Evolutionary conservation across 2,329 filamentous ascomycete species (phyloP).

Genomic region (Fonsecaea pedrosoi): DNA sequence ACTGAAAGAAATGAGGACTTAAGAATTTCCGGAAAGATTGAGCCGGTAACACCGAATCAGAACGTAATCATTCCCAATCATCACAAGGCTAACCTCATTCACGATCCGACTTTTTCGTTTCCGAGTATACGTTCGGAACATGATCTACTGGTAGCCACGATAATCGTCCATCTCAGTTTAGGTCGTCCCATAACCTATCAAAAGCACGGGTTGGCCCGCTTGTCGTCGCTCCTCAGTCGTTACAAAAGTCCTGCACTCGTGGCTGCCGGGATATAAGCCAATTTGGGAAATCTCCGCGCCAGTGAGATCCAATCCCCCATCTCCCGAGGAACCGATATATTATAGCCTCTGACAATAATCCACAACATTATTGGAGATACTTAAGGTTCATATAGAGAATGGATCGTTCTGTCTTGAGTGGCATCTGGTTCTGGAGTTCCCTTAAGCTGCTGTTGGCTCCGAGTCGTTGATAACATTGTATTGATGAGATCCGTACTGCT

Average conservation of each 20-base stretch:
- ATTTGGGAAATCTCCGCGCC: background rate
- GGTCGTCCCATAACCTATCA: background rate
- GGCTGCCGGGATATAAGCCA: background rate
- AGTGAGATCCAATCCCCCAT: background rate
- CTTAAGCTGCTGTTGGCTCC: slow-evolving; percentile 62
- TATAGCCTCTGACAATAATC: no score
- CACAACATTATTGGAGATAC: background rate
- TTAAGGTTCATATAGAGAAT: background rate
- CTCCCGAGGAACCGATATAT: background rate
- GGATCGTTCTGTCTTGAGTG: background rate
- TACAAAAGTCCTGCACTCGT: background rate
- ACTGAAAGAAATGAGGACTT: no score
- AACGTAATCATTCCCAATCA: slow-evolving; percentile 50
- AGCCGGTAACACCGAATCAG: slow-evolving; percentile 52
- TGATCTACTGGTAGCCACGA: slow-evolving; percentile 70
- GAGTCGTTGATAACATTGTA: slow-evolving; percentile 58
- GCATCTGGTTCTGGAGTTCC: slow-evolving; percentile 23
- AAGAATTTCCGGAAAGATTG: slow-evolving; percentile 54
- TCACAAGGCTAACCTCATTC: slow-evolving; percentile 68
- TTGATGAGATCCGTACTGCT: no score
- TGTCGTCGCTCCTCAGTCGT: background rate
- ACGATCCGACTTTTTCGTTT: slow-evolving; percentile 82
- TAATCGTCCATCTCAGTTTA: background rate
- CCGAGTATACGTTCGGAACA: slow-evolving; percentile 76
- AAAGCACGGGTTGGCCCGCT: background rate